Conservation (phyloP, 305 asterid species). For the Solanum aculeatissimum region DNA sequence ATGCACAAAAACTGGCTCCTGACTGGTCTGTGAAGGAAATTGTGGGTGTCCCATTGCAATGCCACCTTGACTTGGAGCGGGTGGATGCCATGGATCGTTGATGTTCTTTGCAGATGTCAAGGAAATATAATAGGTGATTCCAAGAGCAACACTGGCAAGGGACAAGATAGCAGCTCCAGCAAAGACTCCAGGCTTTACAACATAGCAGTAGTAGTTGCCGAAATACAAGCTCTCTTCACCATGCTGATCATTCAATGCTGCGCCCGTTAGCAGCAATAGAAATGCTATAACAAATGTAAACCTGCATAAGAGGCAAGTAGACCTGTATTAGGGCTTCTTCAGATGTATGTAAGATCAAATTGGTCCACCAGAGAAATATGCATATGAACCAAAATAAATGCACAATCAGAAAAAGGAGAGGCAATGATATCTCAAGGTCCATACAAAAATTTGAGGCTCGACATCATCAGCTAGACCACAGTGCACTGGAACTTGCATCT, state of each 20-base stretch:
- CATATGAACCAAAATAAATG: neutral
- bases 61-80: slow-evolving; percentile 41
- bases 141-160: slow-evolving; percentile 62
- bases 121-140: slow-evolving; percentile 48
- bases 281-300: slow-evolving; percentile 78
- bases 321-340: neutral
- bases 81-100: slow-evolving; percentile 21
- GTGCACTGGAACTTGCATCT: neutral
- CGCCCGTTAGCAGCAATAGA: slow-evolving; percentile 74
- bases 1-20: slow-evolving; percentile 74
- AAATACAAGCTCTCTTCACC: slow-evolving; percentile 66
- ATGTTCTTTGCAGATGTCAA: slow-evolving; percentile 29
- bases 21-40: slow-evolving; percentile 36
- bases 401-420: neutral
- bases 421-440: neutral
- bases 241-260: slow-evolving; percentile 76
- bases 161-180: slow-evolving; percentile 81
- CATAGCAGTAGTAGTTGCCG: slow-evolving; percentile 56
- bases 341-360: neutral
- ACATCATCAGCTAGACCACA: neutral
- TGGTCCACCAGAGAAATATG: neutral
- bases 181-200: slow-evolving; percentile 74
- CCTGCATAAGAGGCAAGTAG: slow-evolving; percentile 32
- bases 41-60: slow-evolving; percentile 90
- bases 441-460: neutral